These are phyloP conservation scores for Daldinia vernicosa DNA, from an alignment of 495 filamentous ascomycete species.

Conservation along the genomic window DNA sequence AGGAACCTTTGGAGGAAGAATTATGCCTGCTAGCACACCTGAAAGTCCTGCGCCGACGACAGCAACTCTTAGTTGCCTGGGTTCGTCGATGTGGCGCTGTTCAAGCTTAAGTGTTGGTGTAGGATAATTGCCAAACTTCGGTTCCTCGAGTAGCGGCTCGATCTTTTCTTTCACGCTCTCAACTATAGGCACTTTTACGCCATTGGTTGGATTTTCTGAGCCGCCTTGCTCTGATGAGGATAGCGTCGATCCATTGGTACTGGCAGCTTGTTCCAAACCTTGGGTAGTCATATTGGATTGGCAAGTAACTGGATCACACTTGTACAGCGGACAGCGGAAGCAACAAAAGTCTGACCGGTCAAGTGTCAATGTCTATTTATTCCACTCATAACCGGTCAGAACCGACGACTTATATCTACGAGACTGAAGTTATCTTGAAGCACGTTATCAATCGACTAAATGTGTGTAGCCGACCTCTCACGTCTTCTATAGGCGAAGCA, in stretches of 20 bases:
- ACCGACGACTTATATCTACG: conserved; percentile 26
- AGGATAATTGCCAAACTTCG: conserved; percentile 21
- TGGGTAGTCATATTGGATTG: conserved; percentile 30
- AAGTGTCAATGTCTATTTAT: conserved; percentile 2
- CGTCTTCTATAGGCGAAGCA: conserved; percentile 37
- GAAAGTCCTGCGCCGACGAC: conserved; percentile 74
- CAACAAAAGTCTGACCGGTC: conserved; percentile 1
- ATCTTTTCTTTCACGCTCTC: conserved; percentile 14
- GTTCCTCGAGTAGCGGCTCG: conserved; percentile 23
- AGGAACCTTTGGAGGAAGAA: conserved; percentile 64
- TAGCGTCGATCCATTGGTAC: conserved; percentile 10
- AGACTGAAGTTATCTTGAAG: conserved; percentile 27
- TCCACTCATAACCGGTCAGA: conserved; percentile 5
- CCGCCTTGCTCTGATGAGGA: conserved; percentile 6
- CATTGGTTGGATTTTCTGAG: conserved; percentile 15
- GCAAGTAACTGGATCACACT: not conserved
- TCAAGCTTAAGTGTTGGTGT: conserved; percentile 41
- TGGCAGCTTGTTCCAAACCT: conserved; percentile 4
- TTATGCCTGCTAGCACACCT: conserved; percentile 68
- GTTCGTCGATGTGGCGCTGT: conserved; percentile 64
- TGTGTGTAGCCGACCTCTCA: conserved; percentile 20
- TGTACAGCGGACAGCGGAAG: not conserved
- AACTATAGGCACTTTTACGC: conserved; percentile 20
- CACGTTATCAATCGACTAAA: conserved; percentile 31
- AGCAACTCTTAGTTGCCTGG: conserved; percentile 63